Conservation (phyloP, 2,329 filamentous ascomycete genomes). For the Diaporthe sp. region DNA sequence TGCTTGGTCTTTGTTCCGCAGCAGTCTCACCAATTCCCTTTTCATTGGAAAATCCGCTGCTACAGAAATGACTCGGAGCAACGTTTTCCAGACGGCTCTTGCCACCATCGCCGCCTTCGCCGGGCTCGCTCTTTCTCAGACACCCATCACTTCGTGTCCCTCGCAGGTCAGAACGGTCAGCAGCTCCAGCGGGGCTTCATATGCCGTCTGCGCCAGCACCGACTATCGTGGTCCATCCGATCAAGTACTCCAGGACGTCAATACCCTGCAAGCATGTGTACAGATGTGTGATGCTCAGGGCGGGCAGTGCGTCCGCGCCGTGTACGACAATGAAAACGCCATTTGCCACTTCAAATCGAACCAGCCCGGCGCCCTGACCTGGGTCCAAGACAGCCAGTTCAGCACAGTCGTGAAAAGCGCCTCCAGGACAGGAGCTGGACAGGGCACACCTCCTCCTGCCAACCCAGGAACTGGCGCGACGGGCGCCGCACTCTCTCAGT, state of each 20-base stretch:
- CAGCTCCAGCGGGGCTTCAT: background rate
- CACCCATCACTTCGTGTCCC: constrained; percentile 9
- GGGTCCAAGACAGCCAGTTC: constrained; percentile 6
- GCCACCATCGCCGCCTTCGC: background rate
- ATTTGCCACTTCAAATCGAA: constrained; percentile 21
- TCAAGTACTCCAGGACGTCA: constrained; percentile 1
- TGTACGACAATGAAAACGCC: constrained; percentile 1
- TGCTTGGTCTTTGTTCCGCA: background rate
- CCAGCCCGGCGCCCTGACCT: constrained; percentile 8
- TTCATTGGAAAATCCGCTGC: background rate
- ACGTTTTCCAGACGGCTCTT: background rate
- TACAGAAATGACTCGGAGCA: background rate
- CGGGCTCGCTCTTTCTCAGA: background rate
- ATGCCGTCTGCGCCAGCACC: background rate
- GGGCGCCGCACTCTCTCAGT: constrained; percentile 6
- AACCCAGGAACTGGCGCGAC: background rate
- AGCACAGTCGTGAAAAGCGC: background rate
- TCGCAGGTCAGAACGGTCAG: background rate
- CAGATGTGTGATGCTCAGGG: constrained; percentile 9
- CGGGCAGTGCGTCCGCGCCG: constrained; percentile 8
- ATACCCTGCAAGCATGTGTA: background rate
- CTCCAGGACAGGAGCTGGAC: background rate
- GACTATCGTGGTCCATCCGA: constrained; percentile 1
- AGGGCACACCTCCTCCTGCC: background rate
- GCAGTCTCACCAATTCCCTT: background rate